phyloP scores from a whole-genome alignment of 495 filamentous ascomycete genomes.

The Xanthoparmelia taractica region DNA sequence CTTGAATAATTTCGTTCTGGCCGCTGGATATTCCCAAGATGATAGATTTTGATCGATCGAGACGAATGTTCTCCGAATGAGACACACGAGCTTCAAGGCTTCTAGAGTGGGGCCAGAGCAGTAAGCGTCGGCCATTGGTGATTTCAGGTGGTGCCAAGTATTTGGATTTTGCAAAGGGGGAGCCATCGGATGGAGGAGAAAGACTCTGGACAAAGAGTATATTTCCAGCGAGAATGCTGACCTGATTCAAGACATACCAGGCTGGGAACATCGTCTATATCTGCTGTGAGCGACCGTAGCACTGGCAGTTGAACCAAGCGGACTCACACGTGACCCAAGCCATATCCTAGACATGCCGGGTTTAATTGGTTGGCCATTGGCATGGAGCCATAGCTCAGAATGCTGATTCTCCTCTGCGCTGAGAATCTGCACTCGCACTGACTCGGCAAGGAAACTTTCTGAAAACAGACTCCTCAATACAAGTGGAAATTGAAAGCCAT shows the following conservation, averaged over 20 bases:
- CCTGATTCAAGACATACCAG: conserved; percentile 64
- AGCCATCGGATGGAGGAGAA: conserved; percentile 8
- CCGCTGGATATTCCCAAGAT: conserved; percentile 69
- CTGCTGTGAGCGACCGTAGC: conserved; percentile 6
- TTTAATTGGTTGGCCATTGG: conserved; percentile 38
- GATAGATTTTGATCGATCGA: conserved; percentile 67
- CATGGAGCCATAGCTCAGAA: conserved; percentile 61
- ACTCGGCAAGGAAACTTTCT: conserved; percentile 59
- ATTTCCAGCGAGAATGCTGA: conserved; percentile 61
- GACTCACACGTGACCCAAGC: conserved; percentile 34
- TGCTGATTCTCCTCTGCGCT: conserved; percentile 37
- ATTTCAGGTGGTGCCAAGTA: not conserved
- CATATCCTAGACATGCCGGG: conserved; percentile 47
- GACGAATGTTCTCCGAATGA: conserved; percentile 53
- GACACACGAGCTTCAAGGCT: conserved; percentile 17
- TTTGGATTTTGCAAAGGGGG: not conserved
- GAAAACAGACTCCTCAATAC: conserved; percentile 64
- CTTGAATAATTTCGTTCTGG: conserved; percentile 62
- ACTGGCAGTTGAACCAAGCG: conserved; percentile 33
- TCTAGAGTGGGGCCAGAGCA: conserved; percentile 20
- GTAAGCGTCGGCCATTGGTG: conserved; percentile 4
- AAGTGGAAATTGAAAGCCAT: conserved; percentile 70
- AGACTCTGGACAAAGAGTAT: conserved; percentile 48
- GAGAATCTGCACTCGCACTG: conserved; percentile 58
- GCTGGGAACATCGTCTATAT: conserved; percentile 59